Evolutionary conservation across 305 asterid genomes (phyloP).

Genomic region (Solanum hybrid): DNA sequence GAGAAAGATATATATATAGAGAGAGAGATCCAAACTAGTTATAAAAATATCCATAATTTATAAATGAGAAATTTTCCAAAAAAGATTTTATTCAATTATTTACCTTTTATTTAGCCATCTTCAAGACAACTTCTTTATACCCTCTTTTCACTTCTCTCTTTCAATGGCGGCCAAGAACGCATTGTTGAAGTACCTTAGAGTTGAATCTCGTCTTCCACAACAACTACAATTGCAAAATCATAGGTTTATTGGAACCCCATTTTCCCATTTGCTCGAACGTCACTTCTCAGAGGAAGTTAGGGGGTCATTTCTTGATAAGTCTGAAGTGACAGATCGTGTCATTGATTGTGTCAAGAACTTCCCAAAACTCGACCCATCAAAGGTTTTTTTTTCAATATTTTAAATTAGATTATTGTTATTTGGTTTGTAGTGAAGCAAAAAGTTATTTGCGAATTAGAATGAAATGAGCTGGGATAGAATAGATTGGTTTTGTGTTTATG

Average conservation of each 20-base stretch:
- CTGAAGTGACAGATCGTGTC: slow-evolving; percentile 63
- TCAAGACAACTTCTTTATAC: background rate
- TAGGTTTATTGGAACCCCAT: slow-evolving; percentile 20
- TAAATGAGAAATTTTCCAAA: background rate
- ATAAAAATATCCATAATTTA: background rate
- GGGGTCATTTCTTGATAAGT: slow-evolving; percentile 58
- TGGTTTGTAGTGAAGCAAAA: background rate
- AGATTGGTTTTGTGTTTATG: background rate
- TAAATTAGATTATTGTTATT: background rate
- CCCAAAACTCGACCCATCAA: slow-evolving; percentile 57
- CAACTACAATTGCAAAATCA: slow-evolving; percentile 8
- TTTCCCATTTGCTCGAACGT: slow-evolving; percentile 33
- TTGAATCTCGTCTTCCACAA: slow-evolving; percentile 17
- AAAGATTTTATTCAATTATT: background rate
- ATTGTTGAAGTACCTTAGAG: slow-evolving; percentile 42
- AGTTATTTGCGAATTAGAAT: background rate
- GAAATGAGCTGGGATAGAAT: background rate
- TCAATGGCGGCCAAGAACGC: slow-evolving; percentile 47
- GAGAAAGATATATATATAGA: too few species aligned
- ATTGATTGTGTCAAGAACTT: slow-evolving; percentile 39
- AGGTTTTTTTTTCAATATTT: slow-evolving; percentile 16
- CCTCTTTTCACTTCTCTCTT: background rate
- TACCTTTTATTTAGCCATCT: background rate
- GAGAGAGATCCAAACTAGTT: too few species aligned
- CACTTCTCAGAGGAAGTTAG: slow-evolving; percentile 41